Base-by-base conservation (phyloP, 2,329 filamentous ascomycete genomes). In the Colletotrichum aenigma region DNA sequence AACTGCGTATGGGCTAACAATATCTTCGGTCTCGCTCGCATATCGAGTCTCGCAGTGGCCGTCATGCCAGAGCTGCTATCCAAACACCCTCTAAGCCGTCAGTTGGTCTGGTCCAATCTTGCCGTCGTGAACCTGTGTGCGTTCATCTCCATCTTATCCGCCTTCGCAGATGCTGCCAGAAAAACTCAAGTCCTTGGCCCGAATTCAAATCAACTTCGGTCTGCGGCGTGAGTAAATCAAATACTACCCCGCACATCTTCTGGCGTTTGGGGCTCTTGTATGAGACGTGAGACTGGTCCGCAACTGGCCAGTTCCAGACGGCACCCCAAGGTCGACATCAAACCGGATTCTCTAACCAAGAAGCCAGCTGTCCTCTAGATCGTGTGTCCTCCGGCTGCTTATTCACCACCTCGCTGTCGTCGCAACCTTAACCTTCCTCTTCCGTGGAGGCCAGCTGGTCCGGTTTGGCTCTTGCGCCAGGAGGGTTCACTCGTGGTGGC, bases 261-360 rank as follows among this genome's bases (percentile, higher is more conserved):
- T 69, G 48, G 34, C 70, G 74, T 74, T 71, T 74, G 66, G 74
- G 70, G 48, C 70, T 74, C 65, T 74, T 65, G 70, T 76, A 36
- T 76, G 74, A 76, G 74, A 76, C 74, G 43, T 69, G 74, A 76
- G 70, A 69, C 64, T 74, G 43, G 64, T 65, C 48, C 58, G 66
- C 56, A 69, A 74, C 62, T 72, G 69, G 56, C 38, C 73, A 38
- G 58, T 52, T 73, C 55, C 34, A 30, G 62, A 75, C 73, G 65
- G 30, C 66, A 76, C 62, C 48, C 16, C 38, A 64, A 56, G 10
- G 52, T 26, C 28, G 34, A 73, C 36, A 52, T 70, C 67, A 38
- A 70, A 62, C 58, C 70, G 58, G 70, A 68, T 55, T 32, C 36
- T 68, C 58, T 62, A 32, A 55, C 64, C 60, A 67, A 64, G 32